Base-by-base conservation (phyloP, 2,329 filamentous ascomycete genomes). In the Nannizzia gypsea region DNA sequence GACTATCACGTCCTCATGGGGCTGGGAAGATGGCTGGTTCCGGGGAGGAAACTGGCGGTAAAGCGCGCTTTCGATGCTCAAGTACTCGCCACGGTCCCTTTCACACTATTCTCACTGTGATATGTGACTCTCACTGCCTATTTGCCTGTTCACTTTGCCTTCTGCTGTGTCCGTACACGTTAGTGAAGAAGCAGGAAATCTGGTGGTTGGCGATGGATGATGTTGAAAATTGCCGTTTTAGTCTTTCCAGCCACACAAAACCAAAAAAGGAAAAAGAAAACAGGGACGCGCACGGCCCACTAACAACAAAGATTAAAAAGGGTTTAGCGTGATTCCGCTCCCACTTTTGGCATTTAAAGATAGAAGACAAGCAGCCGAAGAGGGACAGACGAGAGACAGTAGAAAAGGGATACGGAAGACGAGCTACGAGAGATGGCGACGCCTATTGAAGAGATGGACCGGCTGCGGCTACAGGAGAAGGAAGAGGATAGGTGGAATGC, bases 401-500 rank as follows among this genome's bases (percentile, higher is more conserved):
- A 44, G 40, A 44, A 20, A 36, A 36, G 31, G 31, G 31, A 36
- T 11, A 36, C 9, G 31, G 31, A 36, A 11, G 31, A 13, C 9
- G 31, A 36, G 31, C 31, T 3, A 11, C 31, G 31, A 36, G 31
- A 13, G 31, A 64, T 64, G 63, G 56, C 62, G 8, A 44, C 57
- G 11, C 60, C 58, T 9, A 61, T 34, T 26, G 55, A 31, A 6
- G 58, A 63, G 38, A 62, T 65, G 63, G 64, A 64, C 3, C 59
- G 56, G 2, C 48, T 65, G 36, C 59, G 60, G 20, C 40, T 65
- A 4, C 36, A 57, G 36, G 59, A 57, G 17, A 61, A 46, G 26
- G 59, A 63, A 24, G 59, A 61, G 34, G 56, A 57, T 6, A 17
- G 34, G 15, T 62, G 61, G 61, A 46, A 46, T 40, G 38, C 57